These are phyloP conservation scores for Monosporozyma solicola DNA, from an alignment of 805 yeast genomes.

Conservation along the genomic window DNA sequence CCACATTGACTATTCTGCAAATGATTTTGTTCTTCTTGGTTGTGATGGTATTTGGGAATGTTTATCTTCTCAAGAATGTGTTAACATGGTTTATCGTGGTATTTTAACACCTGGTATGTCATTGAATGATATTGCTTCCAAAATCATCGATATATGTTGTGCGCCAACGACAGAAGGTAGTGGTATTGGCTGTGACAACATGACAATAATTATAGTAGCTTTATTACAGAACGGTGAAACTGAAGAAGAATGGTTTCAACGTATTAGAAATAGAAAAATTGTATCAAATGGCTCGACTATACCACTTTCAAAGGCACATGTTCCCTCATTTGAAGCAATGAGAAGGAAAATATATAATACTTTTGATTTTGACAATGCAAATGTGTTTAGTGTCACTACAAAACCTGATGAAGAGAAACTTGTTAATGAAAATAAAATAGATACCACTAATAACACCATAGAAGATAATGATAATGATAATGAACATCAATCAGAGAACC, in stretches of 20 bases:
- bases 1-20: conserved; percentile 47
- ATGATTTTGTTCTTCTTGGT: conserved; percentile 87
- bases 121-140: conserved; percentile 71
- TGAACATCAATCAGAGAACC: conserved; percentile 2
- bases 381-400: conserved; percentile 27
- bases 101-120: conserved; percentile 54
- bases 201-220: conserved; percentile 89
- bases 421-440: conserved; percentile 11
- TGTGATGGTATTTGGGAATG: conserved; percentile 99
- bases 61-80: conserved; percentile 83
- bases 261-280: conserved; percentile 38
- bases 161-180: conserved; percentile 89
- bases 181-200: conserved; percentile 97
- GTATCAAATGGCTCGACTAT: conserved; percentile 19
- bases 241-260: conserved; percentile 53
- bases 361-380: conserved; percentile 41
- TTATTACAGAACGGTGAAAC: conserved; percentile 44
- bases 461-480: conserved; percentile 17
- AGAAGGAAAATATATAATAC: conserved; percentile 40
- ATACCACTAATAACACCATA: conserved; percentile 8
- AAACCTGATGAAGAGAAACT: conserved; percentile 15
- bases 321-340: conserved; percentile 35
- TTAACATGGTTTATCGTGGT: conserved; percentile 88
- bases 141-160: conserved; percentile 86
- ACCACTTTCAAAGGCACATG: conserved; percentile 11